These are phyloP conservation scores for Cucurbita maxima DNA, from an alignment of 306 rosid genomes.

Conservation along the genomic window DNA sequence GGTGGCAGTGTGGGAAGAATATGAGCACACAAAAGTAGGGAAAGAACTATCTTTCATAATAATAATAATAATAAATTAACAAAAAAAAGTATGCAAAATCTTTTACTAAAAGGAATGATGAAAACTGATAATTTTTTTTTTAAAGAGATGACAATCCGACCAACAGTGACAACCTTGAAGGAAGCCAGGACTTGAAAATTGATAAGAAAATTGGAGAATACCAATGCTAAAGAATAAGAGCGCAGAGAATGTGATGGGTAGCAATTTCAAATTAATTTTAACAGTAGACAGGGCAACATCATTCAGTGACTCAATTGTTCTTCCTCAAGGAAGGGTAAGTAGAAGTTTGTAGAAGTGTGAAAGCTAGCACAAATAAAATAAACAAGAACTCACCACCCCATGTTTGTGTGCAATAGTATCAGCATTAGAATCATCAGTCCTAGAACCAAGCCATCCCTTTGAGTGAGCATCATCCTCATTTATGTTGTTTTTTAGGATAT, in stretches of 20 bases:
- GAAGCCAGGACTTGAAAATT: neutral
- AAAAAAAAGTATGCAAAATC: neutral
- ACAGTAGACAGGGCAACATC: neutral
- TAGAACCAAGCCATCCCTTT: slow-evolving; percentile 77
- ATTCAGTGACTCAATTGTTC: neutral
- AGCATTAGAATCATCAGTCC: slow-evolving; percentile 44
- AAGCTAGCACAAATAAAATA: neutral
- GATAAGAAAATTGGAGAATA: neutral
- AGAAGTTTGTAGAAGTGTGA: neutral
- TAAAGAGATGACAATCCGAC: neutral
- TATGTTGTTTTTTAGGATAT: slow-evolving; percentile 67
- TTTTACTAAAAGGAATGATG: neutral
- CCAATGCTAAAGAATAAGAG: neutral
- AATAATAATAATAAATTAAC: too few relatives aligned
- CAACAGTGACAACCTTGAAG: neutral
- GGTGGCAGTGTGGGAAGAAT: neutral
- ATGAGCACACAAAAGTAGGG: neutral
- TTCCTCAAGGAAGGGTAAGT: neutral
- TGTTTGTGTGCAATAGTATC: slow-evolving; percentile 92
- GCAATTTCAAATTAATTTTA: neutral
- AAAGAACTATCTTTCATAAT: neutral
- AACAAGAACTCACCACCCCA: slow-evolving; percentile 68
- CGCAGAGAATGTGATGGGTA: neutral
- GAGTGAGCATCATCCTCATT: slow-evolving; percentile 50
- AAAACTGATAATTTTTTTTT: neutral